phyloP scores from a whole-genome alignment of 1,284 basidiomycete species.

The Ganoderma resinaceum region DNA sequence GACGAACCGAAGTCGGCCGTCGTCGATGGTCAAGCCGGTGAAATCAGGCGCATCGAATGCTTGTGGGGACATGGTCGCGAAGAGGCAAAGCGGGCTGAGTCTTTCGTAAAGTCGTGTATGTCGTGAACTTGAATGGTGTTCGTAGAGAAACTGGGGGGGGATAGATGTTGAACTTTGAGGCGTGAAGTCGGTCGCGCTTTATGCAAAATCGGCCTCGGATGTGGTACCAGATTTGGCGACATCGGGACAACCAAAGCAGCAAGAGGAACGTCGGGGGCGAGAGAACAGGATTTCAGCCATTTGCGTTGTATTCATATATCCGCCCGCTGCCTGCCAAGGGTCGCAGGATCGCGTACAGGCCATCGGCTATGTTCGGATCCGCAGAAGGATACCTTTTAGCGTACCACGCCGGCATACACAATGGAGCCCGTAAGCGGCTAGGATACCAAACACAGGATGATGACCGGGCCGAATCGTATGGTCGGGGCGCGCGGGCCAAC shows the following conservation, averaged over 20 bases:
- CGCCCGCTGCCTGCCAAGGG: neutral
- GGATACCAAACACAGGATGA: neutral
- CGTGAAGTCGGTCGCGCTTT: neutral
- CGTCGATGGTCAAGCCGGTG: slow-evolving; percentile 35
- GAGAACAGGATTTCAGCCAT: too few relatives aligned
- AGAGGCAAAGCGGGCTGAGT: neutral
- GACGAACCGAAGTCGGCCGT: slow-evolving; percentile 49
- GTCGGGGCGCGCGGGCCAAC: neutral
- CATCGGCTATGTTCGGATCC: slow-evolving; percentile 6
- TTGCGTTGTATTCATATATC: slow-evolving; percentile 6
- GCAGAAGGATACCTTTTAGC: neutral
- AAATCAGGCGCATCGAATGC: slow-evolving; percentile 31
- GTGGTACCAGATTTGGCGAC: neutral
- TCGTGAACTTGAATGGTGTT: neutral
- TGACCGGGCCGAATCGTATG: neutral
- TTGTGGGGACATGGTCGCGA: slow-evolving; percentile 17
- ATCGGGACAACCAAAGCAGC: neutral
- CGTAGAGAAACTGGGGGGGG: neutral
- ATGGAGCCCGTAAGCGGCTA: slow-evolving; percentile 1
- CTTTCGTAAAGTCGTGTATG: neutral
- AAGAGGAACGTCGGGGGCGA: neutral
- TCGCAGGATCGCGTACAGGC: neutral
- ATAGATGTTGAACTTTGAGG: neutral
- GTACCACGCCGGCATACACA: slow-evolving; percentile 4
- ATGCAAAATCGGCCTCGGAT: slow-evolving; percentile 4